Base-by-base conservation (phyloP, 768 basidiomycete genomes). In the Termitomyces bulborhizus region DNA sequence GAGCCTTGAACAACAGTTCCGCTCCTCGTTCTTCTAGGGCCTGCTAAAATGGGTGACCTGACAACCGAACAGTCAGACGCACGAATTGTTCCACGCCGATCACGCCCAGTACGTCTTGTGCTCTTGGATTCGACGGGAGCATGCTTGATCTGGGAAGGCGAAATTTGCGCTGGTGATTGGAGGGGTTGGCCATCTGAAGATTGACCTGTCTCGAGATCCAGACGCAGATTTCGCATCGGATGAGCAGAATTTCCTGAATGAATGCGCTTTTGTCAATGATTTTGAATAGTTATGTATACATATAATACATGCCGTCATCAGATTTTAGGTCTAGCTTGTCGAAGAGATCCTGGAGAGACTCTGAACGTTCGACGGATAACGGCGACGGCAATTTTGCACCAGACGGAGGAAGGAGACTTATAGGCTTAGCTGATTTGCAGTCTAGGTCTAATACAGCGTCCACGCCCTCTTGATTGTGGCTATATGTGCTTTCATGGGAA, bases 11-110 rank as follows among this genome's bases (percentile, higher is more conserved):
- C 69, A 36, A 81, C 64, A 3, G 81, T 81, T 3, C 77, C 81
- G 47, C 78, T 80, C 45, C 79, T 73, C 8, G 77, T 76, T 8
- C 81, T 72, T 21, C 71, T 67, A 12, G 73, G 61, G 13, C 65
- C 65, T 37, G 44, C 41, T 26, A 54, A 54, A 42, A 13, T 56
- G 46, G 53, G 31, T 36, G 45, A 37, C 9, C 49, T 53, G 5
- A 60, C 53, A 34, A 58, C 69, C 34, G 59, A 18, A 46, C 70
- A 74, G 58, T 78, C 77, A n/a, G 73, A 81, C 47, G 74, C 79
- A 50, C 73, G 79, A 63, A 75, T 82, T 51, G 76, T 82, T 57
- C 72, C 78, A 26, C 72, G 79, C 16, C 80, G 76, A 57, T 68
- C 64, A 42, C 68, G 59, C 53, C 69, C 60, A 54, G 67, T 42